Base-by-base conservation (phyloP, 2,329 filamentous ascomycete species). In the Fusarium floridanum region DNA sequence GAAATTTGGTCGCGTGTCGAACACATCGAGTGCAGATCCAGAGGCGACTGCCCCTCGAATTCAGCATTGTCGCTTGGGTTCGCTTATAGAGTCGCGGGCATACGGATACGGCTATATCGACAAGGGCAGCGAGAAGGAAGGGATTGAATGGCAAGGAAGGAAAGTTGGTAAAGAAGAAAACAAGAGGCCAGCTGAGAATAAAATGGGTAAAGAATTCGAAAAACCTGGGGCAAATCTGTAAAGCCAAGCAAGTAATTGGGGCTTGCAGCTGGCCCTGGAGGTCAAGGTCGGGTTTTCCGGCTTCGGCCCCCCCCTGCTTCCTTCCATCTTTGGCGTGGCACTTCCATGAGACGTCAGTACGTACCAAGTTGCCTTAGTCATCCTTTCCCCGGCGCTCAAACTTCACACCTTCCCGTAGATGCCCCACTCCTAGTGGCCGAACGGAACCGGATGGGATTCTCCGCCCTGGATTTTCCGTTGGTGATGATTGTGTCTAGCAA, bases 1-100 rank as follows among this genome's bases (percentile, higher is more conserved):
- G 70, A 68, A 77, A 78, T 77, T 77, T 81, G 63, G 80, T 79
- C 64, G 80, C 80, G 75, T 85, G 85, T 75, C 82, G 83, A 72
- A 90, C 84, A 82, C 91, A 93, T 82, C 82, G 85, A 64, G 89
- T 85, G 84, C 91, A 93, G 76, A 91, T 87, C 91, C 91, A 92
- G 72, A 88, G 84, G 82, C 84, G 85, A 27, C 76, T 80, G 70
- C 78, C 77, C 50, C 76, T 71, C 56, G 79, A 76, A 60, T 64
- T 78, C 45, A 83, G 73, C 81, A 82, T 83, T 61, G 64, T 76
- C 61, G 59, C 39, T 64, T 70, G 36, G 59, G 34, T 63, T 70
- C 39, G 59, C 36, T 43, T 29, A 66, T 48, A 41, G 29, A 45
- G 61, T 63, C 43, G 59, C 53, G 39, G 50, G 24, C 67, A 75